Conservation (phyloP, 2,329 filamentous ascomycete genomes). For the Neonectria punicea region DNA sequence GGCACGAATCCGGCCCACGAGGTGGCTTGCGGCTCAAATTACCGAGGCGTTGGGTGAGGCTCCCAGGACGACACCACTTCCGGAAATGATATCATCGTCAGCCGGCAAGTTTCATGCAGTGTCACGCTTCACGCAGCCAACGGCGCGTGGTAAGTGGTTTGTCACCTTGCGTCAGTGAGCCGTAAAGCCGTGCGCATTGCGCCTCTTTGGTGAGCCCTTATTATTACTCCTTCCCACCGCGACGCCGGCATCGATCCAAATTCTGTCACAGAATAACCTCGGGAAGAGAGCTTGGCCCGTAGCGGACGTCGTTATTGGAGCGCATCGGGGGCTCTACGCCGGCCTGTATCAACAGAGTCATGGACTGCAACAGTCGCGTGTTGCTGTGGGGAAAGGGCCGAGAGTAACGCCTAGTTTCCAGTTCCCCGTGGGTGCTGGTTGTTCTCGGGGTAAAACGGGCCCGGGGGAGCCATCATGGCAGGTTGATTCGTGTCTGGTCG, state of each 20-base stretch:
- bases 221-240: not conserved
- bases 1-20: slow-evolving; percentile 10
- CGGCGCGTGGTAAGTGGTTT: not conserved
- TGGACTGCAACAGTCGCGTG: slow-evolving; percentile 24
- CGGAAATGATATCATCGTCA: slow-evolving; percentile 35
- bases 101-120: slow-evolving; percentile 11
- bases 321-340: slow-evolving; percentile 26
- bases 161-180: not conserved
- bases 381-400: slow-evolving; percentile 41
- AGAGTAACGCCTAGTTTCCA: slow-evolving; percentile 31
- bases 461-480: slow-evolving; percentile 1
- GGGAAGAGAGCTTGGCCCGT: not conserved
- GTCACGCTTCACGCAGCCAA: slow-evolving; percentile 2
- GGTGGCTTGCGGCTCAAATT: slow-evolving; percentile 23
- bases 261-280: not conserved
- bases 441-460: slow-evolving; percentile 32
- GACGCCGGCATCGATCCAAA: not conserved
- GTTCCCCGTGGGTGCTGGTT: slow-evolving; percentile 28
- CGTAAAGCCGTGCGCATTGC: slow-evolving; percentile 1
- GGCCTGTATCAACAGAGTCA: slow-evolving; percentile 26
- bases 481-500: slow-evolving; percentile 3
- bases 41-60: not conserved
- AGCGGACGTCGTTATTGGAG: slow-evolving; percentile 33
- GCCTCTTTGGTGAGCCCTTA: not conserved
- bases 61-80: slow-evolving; percentile 10